A percentile compares a stretch with the other conserved stretches of the same genome.
phyloP scores from a whole-genome alignment of 768 basidiomycete species.

The Crucibulum laeve region DNA sequence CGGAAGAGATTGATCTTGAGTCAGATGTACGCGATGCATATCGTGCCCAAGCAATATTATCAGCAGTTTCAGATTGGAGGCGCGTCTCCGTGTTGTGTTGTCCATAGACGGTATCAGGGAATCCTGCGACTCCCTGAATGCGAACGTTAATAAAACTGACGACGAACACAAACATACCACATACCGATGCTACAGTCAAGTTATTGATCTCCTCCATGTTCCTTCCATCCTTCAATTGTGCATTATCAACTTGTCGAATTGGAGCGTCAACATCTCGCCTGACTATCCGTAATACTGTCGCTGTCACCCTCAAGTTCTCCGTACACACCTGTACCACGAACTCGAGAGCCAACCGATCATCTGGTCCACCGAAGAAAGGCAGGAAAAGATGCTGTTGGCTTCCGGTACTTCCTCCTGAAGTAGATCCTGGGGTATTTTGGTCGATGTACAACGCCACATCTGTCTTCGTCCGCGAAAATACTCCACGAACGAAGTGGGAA shows the following conservation, averaged over 20 bases:
- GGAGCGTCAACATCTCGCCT: slow-evolving; percentile 37
- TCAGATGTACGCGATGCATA: slow-evolving; percentile 35
- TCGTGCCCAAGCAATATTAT: slow-evolving; percentile 69
- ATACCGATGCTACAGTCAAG: slow-evolving; percentile 46
- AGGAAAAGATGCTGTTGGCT: slow-evolving; percentile 70
- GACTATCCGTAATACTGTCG: slow-evolving; percentile 67
- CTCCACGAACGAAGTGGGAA: slow-evolving; percentile 78
- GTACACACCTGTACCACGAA: slow-evolving; percentile 85
- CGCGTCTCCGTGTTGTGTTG: slow-evolving; percentile 57
- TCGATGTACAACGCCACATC: slow-evolving; percentile 89
- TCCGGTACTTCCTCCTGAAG: slow-evolving; percentile 19
- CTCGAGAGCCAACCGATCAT: slow-evolving; percentile 83
- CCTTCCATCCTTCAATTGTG: slow-evolving; percentile 13
- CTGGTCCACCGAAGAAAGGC: slow-evolving; percentile 93
- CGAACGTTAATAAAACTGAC: slow-evolving; percentile 1
- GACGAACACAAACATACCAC: slow-evolving; percentile 10
- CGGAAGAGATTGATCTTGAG: slow-evolving; percentile 12
- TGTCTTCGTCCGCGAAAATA: slow-evolving; percentile 65
- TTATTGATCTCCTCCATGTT: slow-evolving; percentile 29
- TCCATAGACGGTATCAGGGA: slow-evolving; percentile 72
- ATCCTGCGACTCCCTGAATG: slow-evolving; percentile 29
- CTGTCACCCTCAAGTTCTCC: slow-evolving; percentile 59
- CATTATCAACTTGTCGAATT: slow-evolving; percentile 18
- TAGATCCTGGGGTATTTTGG: slow-evolving; percentile 34
- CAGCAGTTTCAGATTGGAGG: slow-evolving; percentile 80